Evolutionary conservation across 257 asterid genomes (phyloP).

Genomic region (Solanum boliviense): DNA sequence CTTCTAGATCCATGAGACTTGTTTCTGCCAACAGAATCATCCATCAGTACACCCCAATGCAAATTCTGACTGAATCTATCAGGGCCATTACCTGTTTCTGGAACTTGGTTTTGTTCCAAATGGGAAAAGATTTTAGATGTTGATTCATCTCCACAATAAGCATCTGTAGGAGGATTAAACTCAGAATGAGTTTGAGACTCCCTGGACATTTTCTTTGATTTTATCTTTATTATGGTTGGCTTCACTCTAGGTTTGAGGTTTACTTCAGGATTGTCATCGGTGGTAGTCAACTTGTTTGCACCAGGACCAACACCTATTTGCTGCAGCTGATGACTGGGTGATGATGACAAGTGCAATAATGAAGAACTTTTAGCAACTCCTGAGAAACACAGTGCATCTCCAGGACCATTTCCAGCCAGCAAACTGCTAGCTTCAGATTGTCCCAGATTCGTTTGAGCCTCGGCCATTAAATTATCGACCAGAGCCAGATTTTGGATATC

Average conservation of each 20-base stretch:
- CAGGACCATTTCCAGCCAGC: conserved; percentile 7
- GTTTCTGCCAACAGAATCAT: not conserved
- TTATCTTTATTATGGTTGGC: conserved; percentile 41
- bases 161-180: conserved; percentile 7
- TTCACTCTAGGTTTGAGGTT: conserved; percentile 34
- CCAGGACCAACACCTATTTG: conserved; percentile 18
- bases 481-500: not conserved
- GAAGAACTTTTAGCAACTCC: conserved; percentile 23
- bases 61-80: conserved; percentile 18
- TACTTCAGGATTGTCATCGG: conserved; percentile 15
- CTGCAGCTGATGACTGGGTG: conserved; percentile 14
- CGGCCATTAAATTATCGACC: not conserved
- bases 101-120: conserved; percentile 18
- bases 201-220: conserved; percentile 29
- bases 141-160: conserved; percentile 24
- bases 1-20: not conserved
- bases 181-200: conserved; percentile 18
- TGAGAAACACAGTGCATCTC: conserved; percentile 7
- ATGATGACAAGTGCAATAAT: conserved; percentile 1
- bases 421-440: conserved; percentile 1
- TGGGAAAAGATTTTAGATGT: conserved; percentile 14
- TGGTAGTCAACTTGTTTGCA: conserved; percentile 13
- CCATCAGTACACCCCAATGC: conserved; percentile 6
- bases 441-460: conserved; percentile 4
- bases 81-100: conserved; percentile 6